Percentiles rank a stretch among this genome's conserved stretches.
Conservation (phyloP, 2,329 filamentous ascomycete genomes). For the Zymoseptoria crescenta region DNA sequence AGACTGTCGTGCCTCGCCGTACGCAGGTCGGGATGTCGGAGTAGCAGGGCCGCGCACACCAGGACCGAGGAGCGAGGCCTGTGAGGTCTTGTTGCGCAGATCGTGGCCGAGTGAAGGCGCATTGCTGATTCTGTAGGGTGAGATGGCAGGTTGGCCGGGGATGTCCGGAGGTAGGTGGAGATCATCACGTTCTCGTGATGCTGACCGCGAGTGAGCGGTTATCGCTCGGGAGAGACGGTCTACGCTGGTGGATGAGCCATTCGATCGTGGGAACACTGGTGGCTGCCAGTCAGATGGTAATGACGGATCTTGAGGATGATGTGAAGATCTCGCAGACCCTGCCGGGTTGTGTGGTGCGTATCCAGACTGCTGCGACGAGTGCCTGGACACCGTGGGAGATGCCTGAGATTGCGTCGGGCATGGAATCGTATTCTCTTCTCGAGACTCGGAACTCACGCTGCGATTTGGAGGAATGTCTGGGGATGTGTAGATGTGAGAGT, state of each 20-base stretch:
- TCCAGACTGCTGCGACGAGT: neutral
- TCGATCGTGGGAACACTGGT: slow-evolving; percentile 10
- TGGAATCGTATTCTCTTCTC: neutral
- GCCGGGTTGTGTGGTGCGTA: neutral
- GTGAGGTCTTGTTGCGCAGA: slow-evolving; percentile 5
- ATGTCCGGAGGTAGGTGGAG: neutral
- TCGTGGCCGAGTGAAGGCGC: neutral
- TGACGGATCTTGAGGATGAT: slow-evolving; percentile 1
- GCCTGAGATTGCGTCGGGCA: neutral
- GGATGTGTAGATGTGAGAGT: neutral
- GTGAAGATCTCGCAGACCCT: slow-evolving; percentile 6
- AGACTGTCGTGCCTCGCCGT: neutral
- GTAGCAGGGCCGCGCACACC: slow-evolving; percentile 6
- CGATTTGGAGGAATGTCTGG: neutral
- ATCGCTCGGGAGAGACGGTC: slow-evolving; percentile 7
- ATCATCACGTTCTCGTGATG: neutral
- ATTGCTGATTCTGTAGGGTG: neutral
- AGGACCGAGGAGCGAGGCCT: slow-evolving; percentile 9
- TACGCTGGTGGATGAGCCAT: slow-evolving; percentile 14
- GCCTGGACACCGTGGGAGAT: neutral
- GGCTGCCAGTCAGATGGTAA: slow-evolving; percentile 1
- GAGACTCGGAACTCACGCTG: neutral
- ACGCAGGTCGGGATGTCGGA: neutral
- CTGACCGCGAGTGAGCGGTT: slow-evolving; percentile 5
- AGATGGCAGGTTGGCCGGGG: neutral